Evolutionary conservation across 257 asterid genomes (phyloP).

Genomic region (Ilex aquifolium): DNA sequence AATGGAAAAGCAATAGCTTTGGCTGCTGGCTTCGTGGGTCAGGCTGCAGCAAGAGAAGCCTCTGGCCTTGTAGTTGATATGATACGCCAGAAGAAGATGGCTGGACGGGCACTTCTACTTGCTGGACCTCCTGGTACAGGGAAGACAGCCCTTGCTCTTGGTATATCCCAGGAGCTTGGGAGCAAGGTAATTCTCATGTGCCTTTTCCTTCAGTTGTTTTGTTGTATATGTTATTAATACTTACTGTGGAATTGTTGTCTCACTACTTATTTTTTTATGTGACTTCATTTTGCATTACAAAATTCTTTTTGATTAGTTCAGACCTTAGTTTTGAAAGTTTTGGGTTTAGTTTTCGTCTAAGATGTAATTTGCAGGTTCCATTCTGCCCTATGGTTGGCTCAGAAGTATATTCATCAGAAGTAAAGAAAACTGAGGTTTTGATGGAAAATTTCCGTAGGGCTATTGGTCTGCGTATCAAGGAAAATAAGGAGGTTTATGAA

Average conservation of each 20-base stretch:
- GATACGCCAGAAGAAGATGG: conserved; percentile 98
- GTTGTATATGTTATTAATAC: background rate
- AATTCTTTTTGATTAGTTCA: background rate
- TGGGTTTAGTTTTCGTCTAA: background rate
- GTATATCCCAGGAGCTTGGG: conserved; percentile 92
- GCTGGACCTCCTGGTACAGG: conserved; percentile 99
- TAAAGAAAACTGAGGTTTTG: conserved; percentile 89
- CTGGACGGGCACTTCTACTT: conserved; percentile 76
- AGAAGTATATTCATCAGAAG: conserved; percentile 98
- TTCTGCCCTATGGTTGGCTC: conserved; percentile 99
- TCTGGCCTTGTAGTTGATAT: conserved; percentile 88
- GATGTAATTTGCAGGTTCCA: conserved; percentile 55
- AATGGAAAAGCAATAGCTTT: conserved; percentile 72
- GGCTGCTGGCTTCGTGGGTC: conserved; percentile 98
- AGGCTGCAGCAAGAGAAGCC: conserved; percentile 90
- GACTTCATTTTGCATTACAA: too few relatives aligned
- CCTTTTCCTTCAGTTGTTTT: background rate
- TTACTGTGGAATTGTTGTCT: too few relatives aligned
- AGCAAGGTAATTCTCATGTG: conserved; percentile 57
- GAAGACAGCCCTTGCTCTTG: conserved; percentile 95
- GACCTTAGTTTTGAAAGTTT: background rate
- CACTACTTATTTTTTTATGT: too few relatives aligned
- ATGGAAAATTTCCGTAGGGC: conserved; percentile 96
- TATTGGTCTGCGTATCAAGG: conserved; percentile 92
- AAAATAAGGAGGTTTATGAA: conserved; percentile 95